Conservation (phyloP, 2,329 filamentous ascomycete genomes). For the Cytospora mali region DNA sequence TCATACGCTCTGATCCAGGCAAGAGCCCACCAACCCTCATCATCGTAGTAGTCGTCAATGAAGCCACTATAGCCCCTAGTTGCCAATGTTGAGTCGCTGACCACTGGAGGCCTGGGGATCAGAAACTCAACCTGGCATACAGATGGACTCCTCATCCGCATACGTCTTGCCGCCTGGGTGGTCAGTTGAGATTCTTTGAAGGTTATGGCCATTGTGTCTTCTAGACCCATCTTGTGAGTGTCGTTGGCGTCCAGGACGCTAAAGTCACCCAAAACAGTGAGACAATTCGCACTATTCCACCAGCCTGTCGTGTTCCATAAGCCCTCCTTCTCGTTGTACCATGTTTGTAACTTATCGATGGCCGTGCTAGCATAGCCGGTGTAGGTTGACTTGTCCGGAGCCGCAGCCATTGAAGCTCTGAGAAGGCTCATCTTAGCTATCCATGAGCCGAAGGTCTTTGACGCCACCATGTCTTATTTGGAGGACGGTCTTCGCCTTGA, state of each 20-base stretch:
- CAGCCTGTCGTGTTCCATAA: conserved; percentile 68
- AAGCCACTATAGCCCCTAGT: conserved; percentile 48
- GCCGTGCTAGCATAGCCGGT: conserved; percentile 38
- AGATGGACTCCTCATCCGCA: conserved; percentile 32
- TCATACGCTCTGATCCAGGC: conserved; percentile 60
- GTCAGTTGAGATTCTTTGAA: conserved; percentile 49
- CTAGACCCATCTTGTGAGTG: conserved; percentile 43
- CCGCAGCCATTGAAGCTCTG: conserved; percentile 11
- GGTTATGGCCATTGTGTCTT: conserved; percentile 47
- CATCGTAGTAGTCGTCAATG: conserved; percentile 61
- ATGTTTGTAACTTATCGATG: conserved; percentile 55
- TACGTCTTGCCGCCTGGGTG: conserved; percentile 43
- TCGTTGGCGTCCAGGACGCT: conserved; percentile 39
- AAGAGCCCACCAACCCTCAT: conserved; percentile 66
- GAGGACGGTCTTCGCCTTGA: neutral
- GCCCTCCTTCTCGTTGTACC: conserved; percentile 63
- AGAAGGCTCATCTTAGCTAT: conserved; percentile 3
- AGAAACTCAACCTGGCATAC: conserved; percentile 38
- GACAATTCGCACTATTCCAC: conserved; percentile 73
- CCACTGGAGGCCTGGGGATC: neutral
- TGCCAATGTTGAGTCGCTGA: conserved; percentile 31
- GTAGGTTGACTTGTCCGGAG: conserved; percentile 36
- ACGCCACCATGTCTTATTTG: neutral
- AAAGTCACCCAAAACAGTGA: conserved; percentile 65
- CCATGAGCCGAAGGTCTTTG: conserved; percentile 5